phyloP scores from a whole-genome alignment of 2,329 filamentous ascomycete genomes.

The Cladophialophora exuberans region DNA sequence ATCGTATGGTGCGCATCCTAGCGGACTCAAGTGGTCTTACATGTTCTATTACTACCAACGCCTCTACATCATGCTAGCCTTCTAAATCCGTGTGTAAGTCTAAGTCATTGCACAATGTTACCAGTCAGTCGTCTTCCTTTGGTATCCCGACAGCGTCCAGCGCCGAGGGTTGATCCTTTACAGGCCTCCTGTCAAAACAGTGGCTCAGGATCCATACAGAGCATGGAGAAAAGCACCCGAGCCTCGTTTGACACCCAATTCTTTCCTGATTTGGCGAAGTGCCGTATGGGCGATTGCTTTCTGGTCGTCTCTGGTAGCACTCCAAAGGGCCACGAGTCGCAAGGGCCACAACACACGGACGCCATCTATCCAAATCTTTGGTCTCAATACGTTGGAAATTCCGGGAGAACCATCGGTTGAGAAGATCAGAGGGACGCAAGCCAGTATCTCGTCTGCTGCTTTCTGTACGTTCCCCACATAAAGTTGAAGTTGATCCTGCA shows the following conservation, averaged over 20 bases:
- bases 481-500: constrained; percentile 8
- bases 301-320: constrained; percentile 14
- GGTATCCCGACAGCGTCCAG: too few relatives aligned
- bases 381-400: neutral
- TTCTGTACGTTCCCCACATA: constrained; percentile 5
- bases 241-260: constrained; percentile 6
- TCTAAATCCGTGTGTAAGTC: too few relatives aligned
- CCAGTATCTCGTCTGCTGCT: constrained; percentile 18
- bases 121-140: too few relatives aligned
- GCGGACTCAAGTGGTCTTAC: too few relatives aligned
- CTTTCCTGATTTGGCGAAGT: constrained; percentile 11
- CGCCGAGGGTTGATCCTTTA: neutral
- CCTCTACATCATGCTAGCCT: too few relatives aligned
- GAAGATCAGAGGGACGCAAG: constrained; percentile 5
- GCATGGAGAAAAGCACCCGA: neutral
- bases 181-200: neutral
- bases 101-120: too few relatives aligned
- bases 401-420: neutral
- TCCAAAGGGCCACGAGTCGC: constrained; percentile 14
- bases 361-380: constrained; percentile 25
- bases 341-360: constrained; percentile 28
- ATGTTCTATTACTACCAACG: too few relatives aligned
- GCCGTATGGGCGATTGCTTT: neutral
- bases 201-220: neutral
- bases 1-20: too few relatives aligned